These are phyloP conservation scores for Leishmania martiniquensis DNA, from an alignment of 208 protist genomes.

Conservation along the genomic window DNA sequence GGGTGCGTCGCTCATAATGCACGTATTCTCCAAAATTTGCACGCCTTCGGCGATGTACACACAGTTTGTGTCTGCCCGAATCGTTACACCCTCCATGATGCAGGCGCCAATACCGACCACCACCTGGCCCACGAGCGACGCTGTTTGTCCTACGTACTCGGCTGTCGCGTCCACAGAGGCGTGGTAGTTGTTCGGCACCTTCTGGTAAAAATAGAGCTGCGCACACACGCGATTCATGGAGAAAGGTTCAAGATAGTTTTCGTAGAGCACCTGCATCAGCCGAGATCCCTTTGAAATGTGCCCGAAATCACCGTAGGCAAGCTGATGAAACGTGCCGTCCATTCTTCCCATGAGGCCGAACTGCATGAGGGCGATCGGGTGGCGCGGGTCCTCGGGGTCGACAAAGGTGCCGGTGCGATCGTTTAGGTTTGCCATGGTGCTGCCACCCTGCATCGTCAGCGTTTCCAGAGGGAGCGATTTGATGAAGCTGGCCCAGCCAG, in stretches of 20 bases:
- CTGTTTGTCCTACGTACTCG: conserved; percentile 87
- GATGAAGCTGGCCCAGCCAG: conserved; percentile 77
- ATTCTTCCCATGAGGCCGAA: conserved; percentile 57
- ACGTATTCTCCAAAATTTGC: conserved; percentile 90
- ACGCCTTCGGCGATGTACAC: conserved; percentile 87
- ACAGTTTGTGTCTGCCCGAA: conserved; percentile 85
- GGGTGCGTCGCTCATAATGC: conserved; percentile 87
- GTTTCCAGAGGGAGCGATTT: conserved; percentile 76
- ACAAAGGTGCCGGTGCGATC: conserved; percentile 75
- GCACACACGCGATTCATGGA: conserved; percentile 89
- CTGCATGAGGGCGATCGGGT: conserved; percentile 76
- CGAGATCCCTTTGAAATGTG: conserved; percentile 56
- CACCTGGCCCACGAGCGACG: conserved; percentile 81
- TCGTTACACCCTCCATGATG: conserved; percentile 89
- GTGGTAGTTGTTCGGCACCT: conserved; percentile 92
- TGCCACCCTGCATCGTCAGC: conserved; percentile 77
- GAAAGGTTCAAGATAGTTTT: conserved; percentile 90
- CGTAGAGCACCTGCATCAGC: conserved; percentile 89
- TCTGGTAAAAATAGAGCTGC: conserved; percentile 84
- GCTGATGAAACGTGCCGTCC: conserved; percentile 72
- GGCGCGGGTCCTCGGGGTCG: conserved; percentile 85
- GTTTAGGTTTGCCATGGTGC: conserved; percentile 78
- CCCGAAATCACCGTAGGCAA: conserved; percentile 74
- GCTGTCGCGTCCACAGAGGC: conserved; percentile 75
- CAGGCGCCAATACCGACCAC: conserved; percentile 69